Conservation (phyloP, 164 flowering plant species). For the Tinospora cordifolia region DNA sequence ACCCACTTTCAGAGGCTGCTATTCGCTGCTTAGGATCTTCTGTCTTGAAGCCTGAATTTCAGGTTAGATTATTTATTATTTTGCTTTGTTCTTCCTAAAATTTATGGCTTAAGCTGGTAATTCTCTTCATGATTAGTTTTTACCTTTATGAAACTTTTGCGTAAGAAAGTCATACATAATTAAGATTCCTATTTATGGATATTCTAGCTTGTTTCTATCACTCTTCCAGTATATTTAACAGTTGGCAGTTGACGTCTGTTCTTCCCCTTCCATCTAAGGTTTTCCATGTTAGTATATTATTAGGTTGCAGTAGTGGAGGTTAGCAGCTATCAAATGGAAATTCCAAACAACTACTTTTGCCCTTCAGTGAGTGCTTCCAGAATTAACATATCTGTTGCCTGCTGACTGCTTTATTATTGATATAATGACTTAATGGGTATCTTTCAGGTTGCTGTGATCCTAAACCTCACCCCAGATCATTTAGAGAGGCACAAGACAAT, state of each 20-base stretch:
- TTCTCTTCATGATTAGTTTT: too few relatives aligned
- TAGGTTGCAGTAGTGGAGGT: slow-evolving; percentile 51
- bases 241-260: background rate
- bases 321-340: slow-evolving; percentile 47
- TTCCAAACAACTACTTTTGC: slow-evolving; percentile 28
- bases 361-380: slow-evolving; percentile 32
- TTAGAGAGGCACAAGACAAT: slow-evolving; percentile 42
- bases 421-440: background rate
- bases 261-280: background rate
- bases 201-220: background rate
- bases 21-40: slow-evolving; percentile 21
- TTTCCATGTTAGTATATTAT: background rate
- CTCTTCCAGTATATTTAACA: too few relatives aligned
- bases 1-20: slow-evolving; percentile 39
- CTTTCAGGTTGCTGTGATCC: slow-evolving; percentile 36
- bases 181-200: background rate
- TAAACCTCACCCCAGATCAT: slow-evolving; percentile 45
- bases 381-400: background rate
- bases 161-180: too few relatives aligned
- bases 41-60: slow-evolving; percentile 14
- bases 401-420: background rate
- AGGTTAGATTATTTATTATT: slow-evolving; percentile 21
- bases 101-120: background rate
- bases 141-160: too few relatives aligned
- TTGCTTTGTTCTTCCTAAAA: background rate